Base-by-base conservation (phyloP, 129 eudicot species). In the Helianthus tuberosus region DNA sequence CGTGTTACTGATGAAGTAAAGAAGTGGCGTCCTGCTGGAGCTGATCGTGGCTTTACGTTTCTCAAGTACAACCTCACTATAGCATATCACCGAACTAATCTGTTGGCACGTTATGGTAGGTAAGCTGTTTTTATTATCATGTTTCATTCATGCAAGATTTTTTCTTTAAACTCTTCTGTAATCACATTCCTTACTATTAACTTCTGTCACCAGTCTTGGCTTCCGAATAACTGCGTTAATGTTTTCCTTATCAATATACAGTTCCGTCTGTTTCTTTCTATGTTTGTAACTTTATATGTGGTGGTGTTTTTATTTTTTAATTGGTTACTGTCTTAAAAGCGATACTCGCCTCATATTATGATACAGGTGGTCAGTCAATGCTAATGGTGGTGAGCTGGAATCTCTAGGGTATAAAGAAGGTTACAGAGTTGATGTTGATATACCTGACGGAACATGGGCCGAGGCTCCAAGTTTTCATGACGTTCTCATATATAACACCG, bases 21-120 rank as follows among this genome's bases (percentile, higher is more conserved):
- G 71, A 94, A 94, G 94, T 94, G 99, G 99, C 97, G 89, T 57
- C 99, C 99, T 52, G 94, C 84, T 80, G 96, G 96, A 36, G 90
- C 99, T 66, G 99, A 94, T 25, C 97, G 97, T 49, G 97, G 92
- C 10, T 94, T 83, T 66, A 94, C 99, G 35, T 94, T 94, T 87
- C 76, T 89, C 68, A 77, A 86, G 70, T 91, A 91, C 71, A 94
- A 94, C 81, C 86, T 94, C 63, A 94, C 99, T 11, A 85, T 94
- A 43, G 90, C 97, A 15, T 94, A 94, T 79, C 99, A 94, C 82
- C 89, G 99, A 52, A 91, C 99, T 74, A 94, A 94, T 80, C 83
- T 94, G 69, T 83, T 94, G 86, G 96, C 93, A 58, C 91, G 97
- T 59, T 91, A 89, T 81, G 99, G 97, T 91, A 94, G 99, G 99